A percentile compares a stretch with the other conserved stretches of the same genome.
phyloP scores from a whole-genome alignment of 306 rosid genomes.

The Arachis stenosperma region DNA sequence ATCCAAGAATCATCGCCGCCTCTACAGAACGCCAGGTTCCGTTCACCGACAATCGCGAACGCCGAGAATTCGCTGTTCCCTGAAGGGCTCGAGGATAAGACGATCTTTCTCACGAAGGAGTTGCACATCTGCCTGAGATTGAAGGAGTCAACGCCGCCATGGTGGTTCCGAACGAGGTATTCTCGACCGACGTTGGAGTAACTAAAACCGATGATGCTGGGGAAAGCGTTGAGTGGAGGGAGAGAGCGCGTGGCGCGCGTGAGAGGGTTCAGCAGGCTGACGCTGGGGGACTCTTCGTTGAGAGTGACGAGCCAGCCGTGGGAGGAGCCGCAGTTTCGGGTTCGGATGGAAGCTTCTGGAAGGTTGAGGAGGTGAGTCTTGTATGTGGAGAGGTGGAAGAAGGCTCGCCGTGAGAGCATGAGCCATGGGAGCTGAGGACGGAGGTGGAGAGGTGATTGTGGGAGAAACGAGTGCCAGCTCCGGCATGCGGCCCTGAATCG shows the following conservation, averaged over 20 bases:
- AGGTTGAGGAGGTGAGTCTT: conserved; percentile 60
- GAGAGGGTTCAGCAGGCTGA: conserved; percentile 63
- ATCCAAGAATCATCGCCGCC: conserved; percentile 55
- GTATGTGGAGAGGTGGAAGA: conserved; percentile 55
- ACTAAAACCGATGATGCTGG: conserved; percentile 58
- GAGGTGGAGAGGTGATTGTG: conserved; percentile 56
- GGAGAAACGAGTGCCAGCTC: conserved; percentile 52
- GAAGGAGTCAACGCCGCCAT: conserved; percentile 38
- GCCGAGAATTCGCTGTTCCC: conserved; percentile 40
- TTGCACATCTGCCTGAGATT: conserved; percentile 62
- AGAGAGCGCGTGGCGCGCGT: conserved; percentile 52
- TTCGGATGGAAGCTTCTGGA: conserved; percentile 51
- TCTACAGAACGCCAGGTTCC: conserved; percentile 51
- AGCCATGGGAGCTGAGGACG: conserved; percentile 78
- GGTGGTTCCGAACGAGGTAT: conserved; percentile 40
- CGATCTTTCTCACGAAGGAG: conserved; percentile 56
- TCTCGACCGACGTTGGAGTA: conserved; percentile 65
- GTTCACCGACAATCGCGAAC: conserved; percentile 55
- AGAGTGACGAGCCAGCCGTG: conserved; percentile 69
- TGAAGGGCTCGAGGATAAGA: conserved; percentile 56
- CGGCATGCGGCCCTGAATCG: conserved; percentile 57
- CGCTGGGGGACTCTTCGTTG: conserved; percentile 57
- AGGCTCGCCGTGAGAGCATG: conserved; percentile 58
- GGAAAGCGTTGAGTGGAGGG: conserved; percentile 69
- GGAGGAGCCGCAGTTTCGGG: conserved; percentile 71